These are phyloP conservation scores for Hypoxylon sp. DNA, from an alignment of 2,329 filamentous ascomycete species.

Conservation along the genomic window DNA sequence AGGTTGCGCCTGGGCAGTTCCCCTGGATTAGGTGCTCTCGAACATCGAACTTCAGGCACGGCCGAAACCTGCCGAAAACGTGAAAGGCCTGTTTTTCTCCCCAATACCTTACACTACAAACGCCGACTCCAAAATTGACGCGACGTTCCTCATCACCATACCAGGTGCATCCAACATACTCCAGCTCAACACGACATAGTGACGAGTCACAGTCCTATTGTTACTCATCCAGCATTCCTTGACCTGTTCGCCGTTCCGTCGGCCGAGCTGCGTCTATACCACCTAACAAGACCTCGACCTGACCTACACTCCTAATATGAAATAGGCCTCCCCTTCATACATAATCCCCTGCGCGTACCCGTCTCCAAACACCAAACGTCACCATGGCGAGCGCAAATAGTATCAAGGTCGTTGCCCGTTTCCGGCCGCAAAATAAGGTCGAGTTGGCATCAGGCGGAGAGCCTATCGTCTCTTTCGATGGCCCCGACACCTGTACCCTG, in stretches of 20 bases:
- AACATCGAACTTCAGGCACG: slow-evolving; percentile 39
- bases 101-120: too few species aligned
- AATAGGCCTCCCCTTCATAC: slow-evolving; percentile 44
- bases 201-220: slow-evolving; percentile 36
- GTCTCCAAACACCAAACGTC: slow-evolving; percentile 48
- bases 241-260: slow-evolving; percentile 50
- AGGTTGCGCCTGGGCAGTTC: slow-evolving; percentile 30
- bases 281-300: slow-evolving; percentile 17
- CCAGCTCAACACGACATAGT: slow-evolving; percentile 23
- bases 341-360: slow-evolving; percentile 48
- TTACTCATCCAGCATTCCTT: slow-evolving; percentile 38
- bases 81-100: slow-evolving; percentile 22
- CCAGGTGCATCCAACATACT: slow-evolving; percentile 10
- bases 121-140: slow-evolving; percentile 34
- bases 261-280: slow-evolving; percentile 46
- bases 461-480: slow-evolving; percentile 89
- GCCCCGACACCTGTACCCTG: slow-evolving; percentile 88
- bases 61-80: slow-evolving; percentile 35
- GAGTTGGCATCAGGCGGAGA: slow-evolving; percentile 91
- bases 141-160: slow-evolving; percentile 23
- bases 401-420: slow-evolving; percentile 95
- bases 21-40: slow-evolving; percentile 35
- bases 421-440: slow-evolving; percentile 95
- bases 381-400: slow-evolving; percentile 71
- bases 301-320: slow-evolving; percentile 47